Base-by-base conservation (phyloP, 202 grass and related monocot species). In the Saccharum hybrid region DNA sequence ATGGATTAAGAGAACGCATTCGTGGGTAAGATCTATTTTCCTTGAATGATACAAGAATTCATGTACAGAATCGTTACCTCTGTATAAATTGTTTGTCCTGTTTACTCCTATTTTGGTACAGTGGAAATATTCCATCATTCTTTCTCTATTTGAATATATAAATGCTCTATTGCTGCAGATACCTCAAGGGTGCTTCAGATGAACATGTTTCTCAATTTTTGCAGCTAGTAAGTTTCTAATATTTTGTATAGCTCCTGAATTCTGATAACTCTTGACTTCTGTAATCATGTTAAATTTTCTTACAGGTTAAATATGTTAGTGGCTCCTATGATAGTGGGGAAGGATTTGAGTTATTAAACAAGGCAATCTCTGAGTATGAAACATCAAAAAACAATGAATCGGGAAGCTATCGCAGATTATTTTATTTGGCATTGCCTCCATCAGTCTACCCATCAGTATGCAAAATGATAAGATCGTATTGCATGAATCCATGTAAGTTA, bases 401-500 rank as follows among this genome's bases (percentile, higher is more conserved):
- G 31, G 87, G 83, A 89, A 90, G 73, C 75, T 92, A 81, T 12
- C 91, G 89, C 49, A 94, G 96, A 67, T 76, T 98, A 60, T 96
- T 98, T 94, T 98, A 98, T 84, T 85, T 98, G 66, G 96, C 96
- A 80, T 83, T 98, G 86, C 96, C 96, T 82, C 96, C 96, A 66
- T 98, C 96, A 72, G 93, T 96, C 45, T 96, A 98, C 68, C 96
- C 93, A 54, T 96, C 91, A 62, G 96, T 98, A 48, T 94, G 91
- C 88, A 92, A 89, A 90, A 96, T 98, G 96, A 96, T 98, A 83
- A 89, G 86, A 86, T 81, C 36, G 1, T 90, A 94, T 68, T 99
- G 96, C 88, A 99, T 89, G 89, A 92, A 92, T 82, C 87, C 87
- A 89, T 86, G 96, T 99, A 87, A 91, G 70, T 77, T 83, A 62